Evolutionary conservation across 352 stramenopile genomes (phyloP), one percentile per base, ranked within the genome.

Genomic region (Globisporangium paddicum): DNA sequence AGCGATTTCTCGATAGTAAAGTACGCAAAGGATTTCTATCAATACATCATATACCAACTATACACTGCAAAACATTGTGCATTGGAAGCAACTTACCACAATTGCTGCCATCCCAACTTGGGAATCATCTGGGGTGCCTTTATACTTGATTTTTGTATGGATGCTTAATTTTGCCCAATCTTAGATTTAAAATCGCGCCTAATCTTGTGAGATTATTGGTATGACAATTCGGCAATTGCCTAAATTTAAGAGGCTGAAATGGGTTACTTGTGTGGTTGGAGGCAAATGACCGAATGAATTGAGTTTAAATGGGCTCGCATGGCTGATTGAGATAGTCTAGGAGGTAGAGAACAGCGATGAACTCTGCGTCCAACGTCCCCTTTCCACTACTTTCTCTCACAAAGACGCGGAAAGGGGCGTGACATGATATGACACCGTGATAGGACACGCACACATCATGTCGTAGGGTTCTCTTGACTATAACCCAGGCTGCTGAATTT

Each of bases 141-240:
- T 46, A 25, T 23, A 46, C 40, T 46, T 18, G 25, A 18, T 25
- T 25, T 46, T 46, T 46, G 32, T 46, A 46, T 26, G 5, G 40
- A 46, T n/a, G 40, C 40, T n/a, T 46, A 46, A 46, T 46, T 46
- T 46, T 45, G 38, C 38, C 38, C 23, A 45, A 45, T 45, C 16
- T 45, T 18, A 45, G 23, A 8, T 18, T 45, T 45, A 13, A 45
- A 4, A 25, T 45, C 38, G 38, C 38, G 40, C 40, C 40, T 46
- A 46, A 26, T 46, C 40, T 46, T n/a, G 40, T 45, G 18, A 46
- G n/a, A 46, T 46, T n/a, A n/a, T n/a, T n/a, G n/a, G n/a, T 46
- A 46, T 46, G 40, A 46, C 40, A 46, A 18, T 26, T 26, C 40
- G 18, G 18, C 40, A 46, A 18, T 13, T 5, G 40, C 40, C 40